phyloP scores from a whole-genome alignment of 805 yeast genomes.

The Kodamaea restingae region DNA sequence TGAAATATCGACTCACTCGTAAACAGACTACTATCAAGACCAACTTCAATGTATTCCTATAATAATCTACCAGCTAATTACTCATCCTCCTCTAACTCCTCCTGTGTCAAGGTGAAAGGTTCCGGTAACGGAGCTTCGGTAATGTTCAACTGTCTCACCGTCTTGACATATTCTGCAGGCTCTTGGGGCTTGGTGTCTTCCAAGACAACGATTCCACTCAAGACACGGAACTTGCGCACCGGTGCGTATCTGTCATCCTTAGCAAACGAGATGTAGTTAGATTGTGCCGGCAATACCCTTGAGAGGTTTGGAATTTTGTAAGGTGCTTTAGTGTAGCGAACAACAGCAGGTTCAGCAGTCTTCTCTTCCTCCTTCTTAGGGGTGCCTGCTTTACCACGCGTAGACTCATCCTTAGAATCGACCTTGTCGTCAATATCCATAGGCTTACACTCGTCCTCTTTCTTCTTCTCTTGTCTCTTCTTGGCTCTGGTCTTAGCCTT shows the following conservation, averaged over 20 bases:
- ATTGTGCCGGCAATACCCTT: conserved; percentile 85
- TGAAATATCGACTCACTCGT: no score
- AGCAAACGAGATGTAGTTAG: conserved; percentile 73
- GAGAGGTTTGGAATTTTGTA: conserved; percentile 74
- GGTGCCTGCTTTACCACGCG: conserved; percentile 11
- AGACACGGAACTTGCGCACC: conserved; percentile 67
- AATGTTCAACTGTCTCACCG: conserved; percentile 73
- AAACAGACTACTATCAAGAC: no score
- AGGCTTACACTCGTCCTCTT: conserved; percentile 44
- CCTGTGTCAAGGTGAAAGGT: conserved; percentile 60
- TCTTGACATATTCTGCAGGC: conserved; percentile 65
- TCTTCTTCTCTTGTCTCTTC: conserved; percentile 51
- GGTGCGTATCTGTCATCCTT: conserved; percentile 73
- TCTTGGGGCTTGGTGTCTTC: conserved; percentile 60
- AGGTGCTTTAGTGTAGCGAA: conserved; percentile 58
- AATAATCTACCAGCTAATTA: background rate
- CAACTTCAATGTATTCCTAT: no score
- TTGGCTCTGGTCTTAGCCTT: conserved; percentile 92
- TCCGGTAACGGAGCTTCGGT: conserved; percentile 73
- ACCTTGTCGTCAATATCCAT: conserved; percentile 34
- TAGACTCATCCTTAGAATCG: conserved; percentile 11
- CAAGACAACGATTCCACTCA: conserved; percentile 69
- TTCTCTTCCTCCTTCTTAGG: conserved; percentile 24
- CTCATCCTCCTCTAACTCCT: conserved; percentile 43
- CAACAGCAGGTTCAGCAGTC: conserved; percentile 34